phyloP scores from a whole-genome alignment of 2,329 filamentous ascomycete species.

The Fusarium ambrosium region DNA sequence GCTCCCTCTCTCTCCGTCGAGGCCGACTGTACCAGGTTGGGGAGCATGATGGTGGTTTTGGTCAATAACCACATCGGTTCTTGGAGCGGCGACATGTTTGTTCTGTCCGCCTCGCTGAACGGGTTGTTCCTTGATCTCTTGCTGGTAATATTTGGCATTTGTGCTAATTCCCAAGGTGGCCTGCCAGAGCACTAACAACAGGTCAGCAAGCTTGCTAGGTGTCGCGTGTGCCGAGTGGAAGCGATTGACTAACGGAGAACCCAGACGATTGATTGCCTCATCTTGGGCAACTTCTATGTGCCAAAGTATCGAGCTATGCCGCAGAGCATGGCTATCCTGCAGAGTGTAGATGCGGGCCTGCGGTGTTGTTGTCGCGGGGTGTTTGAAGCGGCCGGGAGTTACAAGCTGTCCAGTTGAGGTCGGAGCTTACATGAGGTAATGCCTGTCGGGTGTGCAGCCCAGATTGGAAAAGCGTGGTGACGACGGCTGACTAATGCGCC shows the following conservation, averaged over 20 bases:
- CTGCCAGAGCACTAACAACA: conserved; percentile 62
- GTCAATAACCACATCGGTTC: conserved; percentile 49
- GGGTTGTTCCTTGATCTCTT: conserved; percentile 48
- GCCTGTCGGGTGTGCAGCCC: conserved; percentile 12
- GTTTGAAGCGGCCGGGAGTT: conserved; percentile 28
- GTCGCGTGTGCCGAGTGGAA: conserved; percentile 38
- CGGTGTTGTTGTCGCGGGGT: conserved; percentile 39
- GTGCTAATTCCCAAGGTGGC: conserved; percentile 54
- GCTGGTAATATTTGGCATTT: conserved; percentile 56
- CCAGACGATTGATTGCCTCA: conserved; percentile 58
- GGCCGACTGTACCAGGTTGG: conserved; percentile 55
- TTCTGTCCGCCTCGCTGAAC: conserved; percentile 46
- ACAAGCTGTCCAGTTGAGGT: conserved; percentile 50
- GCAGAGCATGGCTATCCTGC: conserved; percentile 49
- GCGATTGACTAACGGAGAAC: conserved; percentile 54
- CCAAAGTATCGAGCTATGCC: conserved; percentile 40
- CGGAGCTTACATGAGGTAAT: conserved; percentile 48
- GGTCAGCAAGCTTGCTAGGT: conserved; percentile 43
- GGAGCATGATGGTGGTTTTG: conserved; percentile 45
- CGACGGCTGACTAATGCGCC: conserved; percentile 18
- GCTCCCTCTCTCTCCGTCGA: background rate
- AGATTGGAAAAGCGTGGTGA: conserved; percentile 20
- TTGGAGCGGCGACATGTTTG: conserved; percentile 50
- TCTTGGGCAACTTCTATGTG: conserved; percentile 55
- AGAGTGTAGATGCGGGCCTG: conserved; percentile 25